phyloP scores from a whole-genome alignment of 2,329 filamentous ascomycete species.

The Colletotrichum viniferum region DNA sequence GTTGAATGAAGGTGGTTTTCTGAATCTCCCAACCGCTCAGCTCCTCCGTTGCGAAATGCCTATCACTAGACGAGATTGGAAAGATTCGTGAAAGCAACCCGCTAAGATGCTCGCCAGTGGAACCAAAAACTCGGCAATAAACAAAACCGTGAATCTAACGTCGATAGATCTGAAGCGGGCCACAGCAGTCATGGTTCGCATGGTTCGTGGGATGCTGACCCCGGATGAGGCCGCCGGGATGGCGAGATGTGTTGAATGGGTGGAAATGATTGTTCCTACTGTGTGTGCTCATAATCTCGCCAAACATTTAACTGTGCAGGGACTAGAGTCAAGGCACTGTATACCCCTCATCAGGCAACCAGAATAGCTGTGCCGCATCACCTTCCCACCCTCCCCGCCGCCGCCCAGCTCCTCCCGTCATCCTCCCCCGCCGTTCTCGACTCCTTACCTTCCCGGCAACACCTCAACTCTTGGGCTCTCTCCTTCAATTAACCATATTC shows the following conservation, averaged over 20 bases:
- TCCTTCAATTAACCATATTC: background rate
- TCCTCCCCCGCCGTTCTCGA: background rate
- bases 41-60: background rate
- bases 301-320: fast-evolving
- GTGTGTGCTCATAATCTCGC: fast-evolving
- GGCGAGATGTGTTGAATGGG: background rate
- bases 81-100: background rate
- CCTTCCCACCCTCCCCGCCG: background rate
- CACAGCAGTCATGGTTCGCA: background rate
- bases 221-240: background rate
- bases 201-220: background rate
- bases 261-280: background rate
- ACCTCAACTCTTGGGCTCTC: background rate
- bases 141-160: background rate
- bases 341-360: background rate
- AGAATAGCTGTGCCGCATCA: conserved; percentile 5
- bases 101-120: background rate
- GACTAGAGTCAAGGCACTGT: background rate
- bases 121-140: fast-evolving
- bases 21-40: background rate
- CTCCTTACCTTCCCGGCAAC: background rate
- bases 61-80: background rate
- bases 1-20: background rate
- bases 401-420: background rate
- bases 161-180: background rate